Evolutionary conservation across 306 rosid genomes (phyloP).

Genomic region (Dryas octopetala): DNA sequence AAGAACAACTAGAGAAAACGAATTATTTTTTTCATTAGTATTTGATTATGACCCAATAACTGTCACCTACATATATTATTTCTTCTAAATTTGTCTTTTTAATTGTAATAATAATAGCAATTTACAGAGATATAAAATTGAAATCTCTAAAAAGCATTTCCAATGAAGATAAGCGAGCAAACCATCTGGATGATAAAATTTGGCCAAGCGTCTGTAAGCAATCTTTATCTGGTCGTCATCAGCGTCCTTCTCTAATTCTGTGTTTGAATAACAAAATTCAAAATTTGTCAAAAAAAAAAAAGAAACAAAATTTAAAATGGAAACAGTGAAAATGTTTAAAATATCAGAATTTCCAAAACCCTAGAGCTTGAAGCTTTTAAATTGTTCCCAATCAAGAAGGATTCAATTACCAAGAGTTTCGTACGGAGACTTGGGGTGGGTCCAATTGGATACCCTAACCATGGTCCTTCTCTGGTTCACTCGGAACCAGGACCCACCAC

Average conservation of each 20-base stretch:
- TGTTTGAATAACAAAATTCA: conserved; percentile 25
- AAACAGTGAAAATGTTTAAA: background rate
- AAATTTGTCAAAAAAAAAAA: background rate
- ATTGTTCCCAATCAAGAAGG: background rate
- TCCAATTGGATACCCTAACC: conserved; percentile 69
- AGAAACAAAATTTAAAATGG: background rate
- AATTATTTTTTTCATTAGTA: background rate
- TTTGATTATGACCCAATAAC: background rate
- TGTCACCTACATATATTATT: background rate
- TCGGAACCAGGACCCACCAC: conserved; percentile 46
- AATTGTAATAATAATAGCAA: background rate
- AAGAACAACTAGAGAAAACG: too few relatives aligned
- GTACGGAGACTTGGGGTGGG: conserved; percentile 75
- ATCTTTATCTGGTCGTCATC: conserved; percentile 83
- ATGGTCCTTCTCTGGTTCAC: conserved; percentile 63
- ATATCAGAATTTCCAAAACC: background rate
- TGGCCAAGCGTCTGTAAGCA: conserved; percentile 90
- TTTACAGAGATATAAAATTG: background rate
- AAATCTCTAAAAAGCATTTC: background rate
- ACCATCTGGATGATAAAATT: conserved; percentile 98
- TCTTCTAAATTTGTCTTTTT: background rate
- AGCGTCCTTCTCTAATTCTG: conserved; percentile 82
- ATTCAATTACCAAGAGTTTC: conserved; percentile 76
- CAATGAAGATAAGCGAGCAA: conserved; percentile 28
- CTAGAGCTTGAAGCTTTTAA: background rate